Base-by-base conservation (phyloP, 495 filamentous ascomycete species). In the Penicillium steckii region DNA sequence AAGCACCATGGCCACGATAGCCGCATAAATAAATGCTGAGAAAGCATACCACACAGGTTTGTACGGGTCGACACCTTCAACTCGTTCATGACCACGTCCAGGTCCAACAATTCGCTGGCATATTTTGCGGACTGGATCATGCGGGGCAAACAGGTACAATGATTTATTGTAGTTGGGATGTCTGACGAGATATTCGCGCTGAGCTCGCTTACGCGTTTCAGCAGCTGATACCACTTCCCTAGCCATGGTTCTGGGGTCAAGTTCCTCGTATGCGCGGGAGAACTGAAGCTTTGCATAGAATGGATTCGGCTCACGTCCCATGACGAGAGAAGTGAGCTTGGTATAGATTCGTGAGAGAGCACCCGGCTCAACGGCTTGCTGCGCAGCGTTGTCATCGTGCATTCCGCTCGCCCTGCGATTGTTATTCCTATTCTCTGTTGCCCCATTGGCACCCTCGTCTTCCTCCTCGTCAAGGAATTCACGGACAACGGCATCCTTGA, bases 1-100 rank as follows among this genome's bases (percentile, higher is more conserved):
- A 26, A 97, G 62, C 15, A 99, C 94, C 94, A 99, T 97, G 38
- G 90, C 89, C 42, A 97, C 88, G 50, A 99, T 97, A 24, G 90
- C 87, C 7, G 86, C 85, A 61, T 99, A 99, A 54, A 97, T 89
- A 49, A 99, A 85, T 8, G 87, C 88, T 1, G 95, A 97, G 65
- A 99, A 97, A 4, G 81, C 71, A 63, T 95, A 96, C 90, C 95
- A 97, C 10, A 95, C 74, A 2, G 85, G 83, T 52, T 87, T 91
- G 57, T 93, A 90, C 2, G 94, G 94, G 48, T 87, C 82, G 0
- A 91, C 82, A 17, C 94, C 94, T 64, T 96, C 88, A 48, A 92
- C 84, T 27, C 94, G 84, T 66, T 93, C 86, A 45, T 77, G 76
- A 24, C 92, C 94, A 24, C 94, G 88, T 24, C 91, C 93, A 21